phyloP scores from a whole-genome alignment of 768 basidiomycete genomes.

The Rhizopogon rudus region DNA sequence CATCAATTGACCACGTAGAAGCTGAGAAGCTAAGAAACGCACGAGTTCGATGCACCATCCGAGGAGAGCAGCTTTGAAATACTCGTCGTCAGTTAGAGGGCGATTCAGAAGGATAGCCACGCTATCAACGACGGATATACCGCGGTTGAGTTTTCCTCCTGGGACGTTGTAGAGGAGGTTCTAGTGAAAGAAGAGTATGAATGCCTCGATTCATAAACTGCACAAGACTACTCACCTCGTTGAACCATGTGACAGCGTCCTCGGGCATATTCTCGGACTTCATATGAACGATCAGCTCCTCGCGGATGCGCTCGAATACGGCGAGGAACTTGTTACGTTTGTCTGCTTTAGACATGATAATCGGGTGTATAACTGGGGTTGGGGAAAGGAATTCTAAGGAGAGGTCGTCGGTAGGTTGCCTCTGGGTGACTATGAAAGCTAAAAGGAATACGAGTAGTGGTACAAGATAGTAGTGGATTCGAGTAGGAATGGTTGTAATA shows the following conservation, averaged over 20 bases:
- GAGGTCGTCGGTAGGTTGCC: neutral
- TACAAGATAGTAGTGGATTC: neutral
- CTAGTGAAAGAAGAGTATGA: constrained; percentile 31
- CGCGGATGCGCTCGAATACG: constrained; percentile 66
- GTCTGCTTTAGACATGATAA: constrained; percentile 28
- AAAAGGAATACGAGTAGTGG: neutral
- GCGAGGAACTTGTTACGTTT: constrained; percentile 62
- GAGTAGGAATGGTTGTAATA: neutral
- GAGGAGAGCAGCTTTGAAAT: constrained; percentile 80
- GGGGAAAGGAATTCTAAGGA: neutral
- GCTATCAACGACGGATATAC: constrained; percentile 93
- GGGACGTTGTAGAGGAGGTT: constrained; percentile 94
- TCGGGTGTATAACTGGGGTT: neutral
- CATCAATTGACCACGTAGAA: neutral
- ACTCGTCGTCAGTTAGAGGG: constrained; percentile 73
- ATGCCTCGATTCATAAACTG: neutral
- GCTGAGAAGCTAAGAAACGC: constrained; percentile 27
- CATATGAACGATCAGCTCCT: constrained; percentile 73
- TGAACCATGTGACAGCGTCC: constrained; percentile 84
- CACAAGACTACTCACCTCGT: constrained; percentile 47
- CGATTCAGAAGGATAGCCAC: constrained; percentile 82
- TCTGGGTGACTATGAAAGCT: neutral
- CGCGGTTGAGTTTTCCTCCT: constrained; percentile 93
- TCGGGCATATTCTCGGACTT: constrained; percentile 70
- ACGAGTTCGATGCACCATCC: constrained; percentile 98